phyloP scores from a whole-genome alignment of 805 yeast genomes.

The Teunomyces aglyptinius region DNA sequence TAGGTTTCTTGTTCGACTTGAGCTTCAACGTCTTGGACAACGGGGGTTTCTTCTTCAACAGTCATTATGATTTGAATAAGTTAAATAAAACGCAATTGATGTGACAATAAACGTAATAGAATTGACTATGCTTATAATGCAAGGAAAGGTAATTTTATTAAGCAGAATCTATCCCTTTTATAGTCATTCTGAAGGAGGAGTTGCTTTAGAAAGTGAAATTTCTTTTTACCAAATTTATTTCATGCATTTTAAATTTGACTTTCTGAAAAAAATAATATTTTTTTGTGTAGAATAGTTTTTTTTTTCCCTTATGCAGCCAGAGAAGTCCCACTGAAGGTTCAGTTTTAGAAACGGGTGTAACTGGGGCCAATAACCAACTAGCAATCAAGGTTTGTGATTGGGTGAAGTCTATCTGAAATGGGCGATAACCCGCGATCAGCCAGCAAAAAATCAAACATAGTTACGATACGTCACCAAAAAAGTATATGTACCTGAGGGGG shows the following conservation, averaged over 20 bases:
- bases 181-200: background rate
- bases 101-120: background rate
- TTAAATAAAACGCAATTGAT: background rate
- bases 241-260: background rate
- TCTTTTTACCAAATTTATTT: background rate
- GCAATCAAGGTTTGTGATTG: background rate
- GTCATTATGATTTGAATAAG: background rate
- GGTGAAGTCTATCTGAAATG: background rate
- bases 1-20: constrained; percentile 26
- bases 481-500: background rate
- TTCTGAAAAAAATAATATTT: background rate
- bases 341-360: background rate
- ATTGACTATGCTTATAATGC: background rate
- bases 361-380: background rate
- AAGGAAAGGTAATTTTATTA: background rate
- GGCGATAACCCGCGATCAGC: background rate
- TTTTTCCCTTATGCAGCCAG: background rate
- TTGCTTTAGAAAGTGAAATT: background rate
- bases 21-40: constrained; percentile 25
- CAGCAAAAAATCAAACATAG: background rate
- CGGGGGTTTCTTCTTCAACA: background rate
- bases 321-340: background rate
- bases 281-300: background rate
- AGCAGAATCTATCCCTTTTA: background rate
- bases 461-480: background rate